Conservation (phyloP, 176 grass and related monocot genomes). For the Oryza australiensis region DNA sequence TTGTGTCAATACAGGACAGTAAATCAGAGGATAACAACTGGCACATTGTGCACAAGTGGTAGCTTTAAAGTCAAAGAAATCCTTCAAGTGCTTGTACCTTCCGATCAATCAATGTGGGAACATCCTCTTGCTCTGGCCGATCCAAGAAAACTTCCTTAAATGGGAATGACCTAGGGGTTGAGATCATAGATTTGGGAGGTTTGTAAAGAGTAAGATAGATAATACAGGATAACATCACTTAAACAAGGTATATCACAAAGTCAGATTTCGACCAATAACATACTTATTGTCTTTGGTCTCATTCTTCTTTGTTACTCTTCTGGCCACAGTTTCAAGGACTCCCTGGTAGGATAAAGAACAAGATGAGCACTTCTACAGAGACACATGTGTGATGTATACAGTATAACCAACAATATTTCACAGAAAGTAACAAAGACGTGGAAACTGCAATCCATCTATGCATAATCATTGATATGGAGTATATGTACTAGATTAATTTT, state of each 20-base stretch:
- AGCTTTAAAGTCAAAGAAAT: constrained; percentile 22
- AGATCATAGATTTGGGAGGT: constrained; percentile 31
- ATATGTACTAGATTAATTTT: neutral
- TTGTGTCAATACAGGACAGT: constrained; percentile 23
- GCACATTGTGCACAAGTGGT: constrained; percentile 4
- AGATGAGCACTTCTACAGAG: neutral
- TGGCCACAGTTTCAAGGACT: constrained; percentile 94
- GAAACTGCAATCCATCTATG: neutral
- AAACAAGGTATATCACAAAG: constrained; percentile 12
- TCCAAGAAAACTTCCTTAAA: constrained; percentile 99
- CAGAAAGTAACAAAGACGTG: neutral
- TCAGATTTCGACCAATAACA: constrained; percentile 23
- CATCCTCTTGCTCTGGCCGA: constrained; percentile 89
- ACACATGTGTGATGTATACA: neutral
- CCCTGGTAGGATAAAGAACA: constrained; percentile 53
- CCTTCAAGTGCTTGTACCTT: constrained; percentile 46
- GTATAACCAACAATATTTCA: neutral
- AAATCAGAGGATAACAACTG: constrained; percentile 13
- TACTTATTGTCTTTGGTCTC: constrained; percentile 99
- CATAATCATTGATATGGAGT: neutral
- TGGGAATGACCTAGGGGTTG: constrained; percentile 68
- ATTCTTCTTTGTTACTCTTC: constrained; percentile 94
- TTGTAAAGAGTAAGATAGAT: constrained; percentile 25
- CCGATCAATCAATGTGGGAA: constrained; percentile 95
- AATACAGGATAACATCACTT: constrained; percentile 17